Percentiles rank a stretch among this genome's conserved stretches.
These are phyloP conservation scores for Hysterangium stoloniferum DNA, from an alignment of 768 basidiomycete genomes.

Conservation along the genomic window DNA sequence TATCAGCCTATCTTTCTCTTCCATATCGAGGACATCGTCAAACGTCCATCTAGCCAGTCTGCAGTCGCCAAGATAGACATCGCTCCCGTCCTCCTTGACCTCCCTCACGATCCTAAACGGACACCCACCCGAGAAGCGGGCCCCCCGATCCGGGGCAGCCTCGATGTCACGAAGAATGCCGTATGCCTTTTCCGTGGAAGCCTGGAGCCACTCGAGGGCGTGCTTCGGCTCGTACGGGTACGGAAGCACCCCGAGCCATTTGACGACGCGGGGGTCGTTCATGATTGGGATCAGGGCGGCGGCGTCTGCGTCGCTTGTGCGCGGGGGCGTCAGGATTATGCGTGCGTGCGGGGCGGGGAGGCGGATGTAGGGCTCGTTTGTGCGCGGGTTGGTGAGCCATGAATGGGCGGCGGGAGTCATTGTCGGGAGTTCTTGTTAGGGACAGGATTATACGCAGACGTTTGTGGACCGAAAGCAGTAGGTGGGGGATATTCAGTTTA, in stretches of 20 bases:
- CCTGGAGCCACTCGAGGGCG: slow-evolving; percentile 31
- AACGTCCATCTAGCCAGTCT: slow-evolving; percentile 26
- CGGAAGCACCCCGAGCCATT: slow-evolving; percentile 40
- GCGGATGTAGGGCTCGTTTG: slow-evolving; percentile 49
- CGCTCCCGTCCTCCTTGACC: slow-evolving; percentile 44
- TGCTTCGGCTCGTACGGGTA: slow-evolving; percentile 43
- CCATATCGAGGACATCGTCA: slow-evolving; percentile 29
- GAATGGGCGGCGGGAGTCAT: no score
- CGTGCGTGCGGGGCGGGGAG: slow-evolving; percentile 41
- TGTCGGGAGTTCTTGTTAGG: no score
- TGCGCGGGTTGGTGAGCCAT: slow-evolving; percentile 31
- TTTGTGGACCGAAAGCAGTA: no score
- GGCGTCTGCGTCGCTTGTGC: slow-evolving; percentile 33
- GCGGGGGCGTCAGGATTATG: slow-evolving; percentile 55
- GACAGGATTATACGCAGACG: no score
- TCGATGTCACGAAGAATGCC: slow-evolving; percentile 24
- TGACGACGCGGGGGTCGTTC: slow-evolving; percentile 43
- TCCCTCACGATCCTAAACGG: slow-evolving; percentile 49
- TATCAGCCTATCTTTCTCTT: slow-evolving; percentile 27
- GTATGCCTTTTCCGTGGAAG: slow-evolving; percentile 21
- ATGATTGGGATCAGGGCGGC: slow-evolving; percentile 29
- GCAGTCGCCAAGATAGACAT: slow-evolving; percentile 45
- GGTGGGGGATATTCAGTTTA: no score
- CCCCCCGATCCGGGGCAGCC: slow-evolving; percentile 10
- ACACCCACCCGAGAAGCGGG: slow-evolving; percentile 26